Conservation (phyloP, 345 rosid genomes). For the Linum tenue region DNA sequence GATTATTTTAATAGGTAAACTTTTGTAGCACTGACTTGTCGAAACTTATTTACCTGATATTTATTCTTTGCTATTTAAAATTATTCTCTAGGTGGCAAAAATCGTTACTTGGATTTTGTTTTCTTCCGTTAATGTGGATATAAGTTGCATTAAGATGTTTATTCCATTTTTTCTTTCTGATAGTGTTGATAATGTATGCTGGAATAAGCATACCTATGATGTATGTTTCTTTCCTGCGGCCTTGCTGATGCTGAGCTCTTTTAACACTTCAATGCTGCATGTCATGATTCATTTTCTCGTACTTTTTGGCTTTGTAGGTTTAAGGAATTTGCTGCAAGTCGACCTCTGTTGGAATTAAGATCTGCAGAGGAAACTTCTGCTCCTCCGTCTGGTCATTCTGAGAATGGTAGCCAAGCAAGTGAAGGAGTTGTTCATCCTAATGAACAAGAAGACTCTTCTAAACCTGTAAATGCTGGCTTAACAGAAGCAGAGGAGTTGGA, state of each 20-base stretch:
- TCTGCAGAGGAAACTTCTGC: slow-evolving; percentile 53
- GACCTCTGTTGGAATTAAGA: slow-evolving; percentile 72
- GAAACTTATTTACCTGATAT: background rate
- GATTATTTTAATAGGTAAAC: slow-evolving; percentile 60
- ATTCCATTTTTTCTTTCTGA: background rate
- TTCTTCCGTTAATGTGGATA: background rate
- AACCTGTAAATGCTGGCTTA: slow-evolving; percentile 58
- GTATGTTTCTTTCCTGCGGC: background rate
- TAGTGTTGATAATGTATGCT: background rate
- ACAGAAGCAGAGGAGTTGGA: slow-evolving; percentile 86
- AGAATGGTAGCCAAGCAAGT: slow-evolving; percentile 34
- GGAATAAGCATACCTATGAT: background rate
- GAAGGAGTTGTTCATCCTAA: slow-evolving; percentile 53
- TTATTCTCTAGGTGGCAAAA: background rate
- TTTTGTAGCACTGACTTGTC: background rate
- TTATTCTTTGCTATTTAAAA: background rate
- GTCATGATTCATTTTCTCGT: background rate
- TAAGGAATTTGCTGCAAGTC: slow-evolving; percentile 70
- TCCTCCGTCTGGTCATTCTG: slow-evolving; percentile 28
- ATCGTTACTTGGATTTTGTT: background rate
- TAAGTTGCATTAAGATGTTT: background rate
- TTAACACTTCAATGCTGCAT: background rate
- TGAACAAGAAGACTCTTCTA: slow-evolving; percentile 44
- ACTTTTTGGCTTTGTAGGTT: slow-evolving; percentile 39
- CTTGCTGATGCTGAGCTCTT: background rate